Percentiles rank a stretch among this genome's conserved stretches.
These are phyloP conservation scores for Globisporangium uncinulatum DNA, from an alignment of 352 stramenopile genomes.

Conservation along the genomic window DNA sequence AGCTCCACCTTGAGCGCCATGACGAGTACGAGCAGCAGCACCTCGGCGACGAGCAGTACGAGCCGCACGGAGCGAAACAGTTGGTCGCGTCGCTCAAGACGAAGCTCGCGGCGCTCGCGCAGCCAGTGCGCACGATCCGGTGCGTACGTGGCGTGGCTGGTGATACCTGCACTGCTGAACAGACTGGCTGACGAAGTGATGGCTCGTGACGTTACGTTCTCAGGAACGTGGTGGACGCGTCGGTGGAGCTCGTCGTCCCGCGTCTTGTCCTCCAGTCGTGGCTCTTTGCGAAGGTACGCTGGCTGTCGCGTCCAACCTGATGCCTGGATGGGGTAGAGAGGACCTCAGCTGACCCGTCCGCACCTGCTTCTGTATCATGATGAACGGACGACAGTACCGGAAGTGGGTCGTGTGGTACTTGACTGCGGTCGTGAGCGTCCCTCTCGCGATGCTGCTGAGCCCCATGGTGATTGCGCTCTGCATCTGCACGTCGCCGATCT, in stretches of 20 bases:
- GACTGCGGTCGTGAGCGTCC: conserved; percentile 59
- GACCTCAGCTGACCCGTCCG: background rate
- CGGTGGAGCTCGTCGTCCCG: conserved; percentile 35
- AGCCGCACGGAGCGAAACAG: conserved; percentile 16
- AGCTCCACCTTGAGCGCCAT: conserved; percentile 63
- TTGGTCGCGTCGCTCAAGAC: conserved; percentile 36
- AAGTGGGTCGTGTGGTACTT: conserved; percentile 65
- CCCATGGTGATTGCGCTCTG: conserved; percentile 71
- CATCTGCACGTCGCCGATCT: conserved; percentile 77
- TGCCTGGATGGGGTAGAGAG: background rate
- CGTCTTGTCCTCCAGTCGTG: conserved; percentile 26
- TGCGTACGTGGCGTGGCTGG: conserved; percentile 9
- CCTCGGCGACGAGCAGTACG: conserved; percentile 20
- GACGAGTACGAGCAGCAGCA: conserved; percentile 44
- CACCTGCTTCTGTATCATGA: too few species aligned
- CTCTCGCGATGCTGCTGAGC: conserved; percentile 66
- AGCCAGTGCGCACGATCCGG: conserved; percentile 45
- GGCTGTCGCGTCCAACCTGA: background rate
- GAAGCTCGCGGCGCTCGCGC: conserved; percentile 29
- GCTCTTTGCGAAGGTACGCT: conserved; percentile 33
- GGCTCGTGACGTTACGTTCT: background rate
- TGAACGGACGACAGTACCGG: conserved; percentile 23
- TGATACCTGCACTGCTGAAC: background rate
- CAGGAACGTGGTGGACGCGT: conserved; percentile 24
- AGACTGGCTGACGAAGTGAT: background rate